These are phyloP conservation scores for Thelephora ganbajun DNA, from an alignment of 768 basidiomycete species.

Conservation along the genomic window DNA sequence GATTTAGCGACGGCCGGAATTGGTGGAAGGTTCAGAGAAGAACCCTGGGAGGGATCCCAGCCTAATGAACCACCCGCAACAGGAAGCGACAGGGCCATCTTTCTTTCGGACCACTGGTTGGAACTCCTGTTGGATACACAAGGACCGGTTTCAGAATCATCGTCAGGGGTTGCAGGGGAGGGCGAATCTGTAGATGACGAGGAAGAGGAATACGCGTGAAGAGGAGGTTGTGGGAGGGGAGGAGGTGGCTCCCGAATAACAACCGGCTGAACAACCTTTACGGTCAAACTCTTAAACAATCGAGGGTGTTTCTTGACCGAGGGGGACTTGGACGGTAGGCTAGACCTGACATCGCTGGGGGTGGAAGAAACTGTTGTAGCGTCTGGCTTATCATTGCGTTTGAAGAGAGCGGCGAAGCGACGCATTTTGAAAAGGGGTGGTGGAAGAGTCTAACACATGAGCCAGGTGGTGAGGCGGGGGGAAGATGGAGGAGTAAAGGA, in stretches of 20 bases:
- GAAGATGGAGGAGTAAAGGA: background rate
- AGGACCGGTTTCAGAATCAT: slow-evolving; percentile 20
- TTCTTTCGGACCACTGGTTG: background rate
- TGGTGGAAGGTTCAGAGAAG: background rate
- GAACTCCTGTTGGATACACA: background rate
- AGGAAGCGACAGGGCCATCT: background rate
- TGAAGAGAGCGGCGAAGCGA: slow-evolving; percentile 49
- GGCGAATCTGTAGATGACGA: slow-evolving; percentile 49
- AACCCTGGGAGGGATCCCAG: background rate
- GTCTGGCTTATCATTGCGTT: slow-evolving; percentile 28
- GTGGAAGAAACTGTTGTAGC: slow-evolving; percentile 12
- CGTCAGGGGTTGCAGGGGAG: slow-evolving; percentile 43
- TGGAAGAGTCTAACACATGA: background rate
- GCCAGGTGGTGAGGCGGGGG: background rate
- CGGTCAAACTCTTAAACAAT: slow-evolving; percentile 15
- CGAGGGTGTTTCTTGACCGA: slow-evolving; percentile 6
- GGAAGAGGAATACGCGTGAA: slow-evolving; percentile 32
- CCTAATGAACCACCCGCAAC: background rate
- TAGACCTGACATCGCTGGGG: slow-evolving; percentile 3
- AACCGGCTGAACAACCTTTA: slow-evolving; percentile 13
- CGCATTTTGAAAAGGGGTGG: slow-evolving; percentile 30
- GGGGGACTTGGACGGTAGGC: slow-evolving; percentile 3
- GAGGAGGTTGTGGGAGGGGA: slow-evolving; percentile 10
- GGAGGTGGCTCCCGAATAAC: slow-evolving; percentile 13
- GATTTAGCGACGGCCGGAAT: slow-evolving; percentile 2